These are phyloP conservation scores for Dioszegia aurantiaca DNA, from an alignment of 768 basidiomycete genomes.

Conservation along the genomic window DNA sequence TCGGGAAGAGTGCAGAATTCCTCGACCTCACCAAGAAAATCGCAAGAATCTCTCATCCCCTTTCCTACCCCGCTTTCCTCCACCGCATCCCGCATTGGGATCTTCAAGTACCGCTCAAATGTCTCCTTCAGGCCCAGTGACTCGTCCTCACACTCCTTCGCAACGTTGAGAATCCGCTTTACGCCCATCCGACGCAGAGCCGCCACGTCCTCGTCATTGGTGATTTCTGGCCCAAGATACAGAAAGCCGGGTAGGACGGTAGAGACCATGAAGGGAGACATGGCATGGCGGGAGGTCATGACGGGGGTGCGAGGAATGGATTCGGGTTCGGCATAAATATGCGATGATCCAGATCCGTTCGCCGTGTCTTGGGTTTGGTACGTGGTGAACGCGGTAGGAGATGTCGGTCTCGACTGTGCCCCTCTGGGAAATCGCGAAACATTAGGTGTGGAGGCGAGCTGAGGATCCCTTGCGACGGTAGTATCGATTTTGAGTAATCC, in stretches of 20 bases:
- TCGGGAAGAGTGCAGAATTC: no score
- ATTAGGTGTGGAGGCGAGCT: conserved; percentile 3
- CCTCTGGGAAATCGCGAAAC: background rate
- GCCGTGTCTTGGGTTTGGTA: no score
- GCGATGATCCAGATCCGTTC: no score
- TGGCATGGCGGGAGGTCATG: conserved; percentile 22
- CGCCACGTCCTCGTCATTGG: conserved; percentile 68
- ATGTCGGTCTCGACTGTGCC: background rate
- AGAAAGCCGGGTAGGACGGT: conserved; percentile 88
- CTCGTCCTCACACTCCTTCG: conserved; percentile 77
- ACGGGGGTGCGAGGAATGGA: conserved; percentile 19
- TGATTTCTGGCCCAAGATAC: conserved; percentile 85
- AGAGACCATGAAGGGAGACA: conserved; percentile 68
- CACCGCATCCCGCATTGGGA: conserved; percentile 92
- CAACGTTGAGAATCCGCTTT: conserved; percentile 84
- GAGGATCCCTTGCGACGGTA: background rate
- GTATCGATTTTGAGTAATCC: conserved; percentile 11
- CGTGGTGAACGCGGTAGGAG: no score
- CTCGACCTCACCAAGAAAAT: conserved; percentile 82
- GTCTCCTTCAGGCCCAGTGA: conserved; percentile 64
- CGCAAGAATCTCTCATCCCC: conserved; percentile 79
- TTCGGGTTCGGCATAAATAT: conserved; percentile 28
- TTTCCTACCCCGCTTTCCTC: conserved; percentile 84
- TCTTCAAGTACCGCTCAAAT: conserved; percentile 80
- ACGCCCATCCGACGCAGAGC: conserved; percentile 74